Base-by-base conservation (phyloP, 345 rosid species). In the Mallotus nudiflorus region DNA sequence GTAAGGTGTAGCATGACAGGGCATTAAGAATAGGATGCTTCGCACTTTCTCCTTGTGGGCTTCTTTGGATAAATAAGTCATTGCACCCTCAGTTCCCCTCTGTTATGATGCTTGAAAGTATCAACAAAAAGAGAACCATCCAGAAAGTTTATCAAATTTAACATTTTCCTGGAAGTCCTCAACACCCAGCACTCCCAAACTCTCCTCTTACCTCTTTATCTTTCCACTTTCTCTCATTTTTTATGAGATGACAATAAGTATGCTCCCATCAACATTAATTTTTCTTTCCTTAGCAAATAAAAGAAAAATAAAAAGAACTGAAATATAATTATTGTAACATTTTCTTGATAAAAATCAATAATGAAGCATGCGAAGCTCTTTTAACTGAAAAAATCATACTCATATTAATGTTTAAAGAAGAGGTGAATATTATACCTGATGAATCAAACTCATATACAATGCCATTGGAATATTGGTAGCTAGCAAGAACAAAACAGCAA, bases 51-150 rank as follows among this genome's bases (percentile, higher is more conserved):
- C 85, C 59, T 76, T 80, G 57, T 54, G 68, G 45, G 96, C 96
- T 83, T 91, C 97, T 77, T 77, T 77, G 0, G 99, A 90, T 69
- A 94, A 80, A 71, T 86, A 89, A 77, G 87, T 88, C 97, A 91
- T 90, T 22, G 82, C 98, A 84, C 89, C 96, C 83, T 90, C 98
- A 12, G 95, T 83, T 78, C 99, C 99, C 79, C 99, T 90, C 97
- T 90, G 87, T 74, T 62, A 76, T 5, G 65, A 28, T 72, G 25
- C 52, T 35, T 57, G 66, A 65, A 28, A 78, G 73, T 48, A 62
- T 46, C 71, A 68, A 35, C 62, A 53, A 57, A 71, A 48, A 24
- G 39, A 12, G 42, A 69, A 53, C 63, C 66, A 29, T 25, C 16
- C 16, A 24, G 12, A 35, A 42, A 28, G 4, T 1, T n/a, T n/a